A percentile compares a stretch with the other conserved stretches of the same genome.
phyloP scores from a whole-genome alignment of 1,284 basidiomycete species.

The Boletus semigastroideus region DNA sequence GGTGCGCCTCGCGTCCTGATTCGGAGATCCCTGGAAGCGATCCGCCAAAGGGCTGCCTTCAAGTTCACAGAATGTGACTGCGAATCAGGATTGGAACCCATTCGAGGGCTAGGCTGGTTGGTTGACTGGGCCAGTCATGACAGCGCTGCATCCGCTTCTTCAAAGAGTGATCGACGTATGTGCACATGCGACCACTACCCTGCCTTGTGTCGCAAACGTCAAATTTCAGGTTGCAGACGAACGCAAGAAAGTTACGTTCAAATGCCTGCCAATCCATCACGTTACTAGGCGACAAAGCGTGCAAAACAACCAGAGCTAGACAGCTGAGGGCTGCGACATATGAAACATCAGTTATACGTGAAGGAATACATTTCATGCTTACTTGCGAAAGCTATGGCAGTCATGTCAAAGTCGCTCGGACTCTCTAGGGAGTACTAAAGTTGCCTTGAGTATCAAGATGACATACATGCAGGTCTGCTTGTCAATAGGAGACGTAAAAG shows the following conservation, averaged over 20 bases:
- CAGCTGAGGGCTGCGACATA: not conserved
- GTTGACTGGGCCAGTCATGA: constrained; percentile 39
- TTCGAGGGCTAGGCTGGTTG: constrained; percentile 20
- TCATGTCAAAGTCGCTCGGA: not conserved
- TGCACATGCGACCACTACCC: constrained; percentile 60
- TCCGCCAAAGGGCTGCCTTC: constrained; percentile 31
- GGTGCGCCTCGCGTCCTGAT: not conserved
- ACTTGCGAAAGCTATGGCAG: not conserved
- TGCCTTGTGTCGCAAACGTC: not conserved
- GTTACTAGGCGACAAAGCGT: constrained; percentile 13
- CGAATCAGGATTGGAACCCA: constrained; percentile 9
- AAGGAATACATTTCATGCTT: not conserved
- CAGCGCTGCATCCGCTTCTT: constrained; percentile 50
- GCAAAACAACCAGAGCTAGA: not conserved
- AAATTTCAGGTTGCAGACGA: not conserved
- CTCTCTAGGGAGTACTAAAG: not conserved
- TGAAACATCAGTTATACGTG: not conserved
- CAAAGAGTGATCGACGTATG: constrained; percentile 69
- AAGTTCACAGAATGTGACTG: constrained; percentile 4
- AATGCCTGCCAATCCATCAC: constrained; percentile 7
- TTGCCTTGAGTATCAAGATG: not conserved
- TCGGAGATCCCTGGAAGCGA: constrained; percentile 21
- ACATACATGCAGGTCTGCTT: not conserved
- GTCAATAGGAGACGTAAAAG: not conserved
- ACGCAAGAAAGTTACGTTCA: constrained; percentile 22